Evolutionary conservation across 768 basidiomycete genomes (phyloP).

Genomic region (Sarcomyxa edulis): DNA sequence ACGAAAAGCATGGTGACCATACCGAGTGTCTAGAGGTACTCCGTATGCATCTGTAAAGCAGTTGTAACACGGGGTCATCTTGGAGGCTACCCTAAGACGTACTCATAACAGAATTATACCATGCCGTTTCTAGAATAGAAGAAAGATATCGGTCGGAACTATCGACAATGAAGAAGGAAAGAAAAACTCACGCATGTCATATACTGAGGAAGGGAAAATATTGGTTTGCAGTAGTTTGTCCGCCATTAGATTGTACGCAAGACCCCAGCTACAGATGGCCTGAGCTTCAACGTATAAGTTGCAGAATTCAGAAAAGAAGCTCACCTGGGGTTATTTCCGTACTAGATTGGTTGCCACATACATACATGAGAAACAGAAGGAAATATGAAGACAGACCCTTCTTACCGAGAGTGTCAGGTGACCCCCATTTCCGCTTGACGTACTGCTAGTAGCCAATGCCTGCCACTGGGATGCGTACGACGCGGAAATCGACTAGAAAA

Average conservation of each 20-base stretch:
- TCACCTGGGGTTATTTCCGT: constrained; percentile 46
- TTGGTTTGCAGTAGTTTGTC: constrained; percentile 52
- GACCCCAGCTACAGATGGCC: constrained; percentile 53
- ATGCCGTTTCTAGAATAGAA: constrained; percentile 33
- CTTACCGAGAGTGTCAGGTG: constrained; percentile 53
- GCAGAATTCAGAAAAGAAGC: not conserved
- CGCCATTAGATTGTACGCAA: constrained; percentile 59
- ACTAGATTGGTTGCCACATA: no score
- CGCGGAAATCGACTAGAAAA: constrained; percentile 44
- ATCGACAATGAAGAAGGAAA: not conserved
- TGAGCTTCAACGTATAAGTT: not conserved
- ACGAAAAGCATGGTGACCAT: not conserved
- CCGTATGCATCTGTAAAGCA: constrained; percentile 33
- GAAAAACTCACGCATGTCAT: constrained; percentile 35
- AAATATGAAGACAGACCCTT: constrained; percentile 1
- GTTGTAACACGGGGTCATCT: not conserved
- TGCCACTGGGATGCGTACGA: constrained; percentile 52
- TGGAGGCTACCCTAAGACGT: constrained; percentile 11
- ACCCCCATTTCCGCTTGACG: no score
- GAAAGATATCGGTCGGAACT: not conserved
- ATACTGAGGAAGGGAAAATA: constrained; percentile 45
- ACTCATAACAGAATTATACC: constrained; percentile 44
- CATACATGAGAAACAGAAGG: constrained; percentile 15
- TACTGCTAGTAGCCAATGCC: constrained; percentile 41
- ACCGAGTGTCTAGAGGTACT: constrained; percentile 38